Conservation (phyloP, 2,329 filamentous ascomycete species). For the Echinosphaeria canescens region DNA sequence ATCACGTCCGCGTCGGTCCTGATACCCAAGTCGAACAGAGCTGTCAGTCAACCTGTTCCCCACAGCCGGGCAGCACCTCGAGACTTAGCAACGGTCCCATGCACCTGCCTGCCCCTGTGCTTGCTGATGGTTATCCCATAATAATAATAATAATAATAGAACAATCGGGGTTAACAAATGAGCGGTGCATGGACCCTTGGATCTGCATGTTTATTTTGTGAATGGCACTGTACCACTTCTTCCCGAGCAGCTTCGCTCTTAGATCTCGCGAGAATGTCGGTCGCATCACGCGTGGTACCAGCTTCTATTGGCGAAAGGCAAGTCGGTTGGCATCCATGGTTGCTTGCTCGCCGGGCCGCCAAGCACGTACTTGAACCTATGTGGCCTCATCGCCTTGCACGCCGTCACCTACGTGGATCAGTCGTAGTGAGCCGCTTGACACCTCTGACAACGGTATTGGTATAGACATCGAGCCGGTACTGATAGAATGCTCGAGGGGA, state of each 20-base stretch:
- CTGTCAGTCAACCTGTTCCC: slow-evolving; percentile 31
- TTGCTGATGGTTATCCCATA: slow-evolving; percentile 31
- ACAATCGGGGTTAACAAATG: not conserved
- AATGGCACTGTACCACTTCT: slow-evolving; percentile 12
- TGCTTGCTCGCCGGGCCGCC: slow-evolving; percentile 37
- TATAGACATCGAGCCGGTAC: slow-evolving; percentile 20
- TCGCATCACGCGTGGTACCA: slow-evolving; percentile 28
- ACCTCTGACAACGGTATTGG: slow-evolving; percentile 24
- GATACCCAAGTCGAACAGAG: slow-evolving; percentile 39
- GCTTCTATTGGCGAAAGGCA: slow-evolving; percentile 28
- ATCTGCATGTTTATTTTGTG: no score
- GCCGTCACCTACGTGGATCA: slow-evolving; percentile 36
- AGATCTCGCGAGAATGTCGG: slow-evolving; percentile 21
- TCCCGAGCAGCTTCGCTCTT: slow-evolving; percentile 27
- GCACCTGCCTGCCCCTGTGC: slow-evolving; percentile 33
- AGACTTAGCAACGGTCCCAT: slow-evolving; percentile 29
- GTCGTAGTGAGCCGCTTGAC: slow-evolving; percentile 30
- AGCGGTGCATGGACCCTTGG: no score
- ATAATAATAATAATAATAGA: slow-evolving; percentile 1
- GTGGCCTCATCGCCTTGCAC: slow-evolving; percentile 18
- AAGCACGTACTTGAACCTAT: slow-evolving; percentile 34
- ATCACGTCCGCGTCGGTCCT: slow-evolving; percentile 32
- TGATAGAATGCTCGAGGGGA: no score
- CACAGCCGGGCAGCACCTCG: slow-evolving; percentile 34
- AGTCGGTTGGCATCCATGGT: slow-evolving; percentile 37